A percentile compares a stretch with the other conserved stretches of the same genome.
phyloP scores from a whole-genome alignment of 129 eudicot genomes.

The Lonicera japonica region DNA sequence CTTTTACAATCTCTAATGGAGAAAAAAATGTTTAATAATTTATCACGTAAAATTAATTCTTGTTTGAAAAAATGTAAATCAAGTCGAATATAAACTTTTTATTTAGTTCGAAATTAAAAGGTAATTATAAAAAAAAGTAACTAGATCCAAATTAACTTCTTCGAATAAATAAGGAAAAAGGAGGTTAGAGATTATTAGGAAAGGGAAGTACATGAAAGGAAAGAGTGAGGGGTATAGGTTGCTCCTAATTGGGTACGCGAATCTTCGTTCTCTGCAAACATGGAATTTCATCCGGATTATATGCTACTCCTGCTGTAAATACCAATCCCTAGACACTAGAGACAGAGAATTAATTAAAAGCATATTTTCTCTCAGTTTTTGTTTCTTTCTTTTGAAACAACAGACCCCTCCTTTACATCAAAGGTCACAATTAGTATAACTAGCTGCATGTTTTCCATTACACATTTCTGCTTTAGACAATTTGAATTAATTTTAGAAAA shows the following conservation, averaged over 20 bases:
- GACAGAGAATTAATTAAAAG: neutral
- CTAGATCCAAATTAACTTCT: no score
- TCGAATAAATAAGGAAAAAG: no score
- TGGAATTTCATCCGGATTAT: neutral
- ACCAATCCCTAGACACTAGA: neutral
- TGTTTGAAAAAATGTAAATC: no score
- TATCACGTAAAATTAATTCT: no score
- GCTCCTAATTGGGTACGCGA: conserved; percentile 2
- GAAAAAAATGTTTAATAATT: no score
- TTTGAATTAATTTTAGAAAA: no score
- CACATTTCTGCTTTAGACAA: no score
- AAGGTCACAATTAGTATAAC: neutral
- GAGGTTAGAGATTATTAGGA: neutral
- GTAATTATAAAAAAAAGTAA: no score
- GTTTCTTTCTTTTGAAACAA: neutral
- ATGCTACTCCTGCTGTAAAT: neutral
- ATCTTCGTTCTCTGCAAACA: neutral
- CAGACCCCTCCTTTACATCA: neutral
- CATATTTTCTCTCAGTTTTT: neutral
- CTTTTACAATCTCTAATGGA: no score
- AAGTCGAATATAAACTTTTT: no score
- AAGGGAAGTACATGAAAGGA: neutral
- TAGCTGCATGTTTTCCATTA: no score
- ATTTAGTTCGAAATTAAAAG: no score
- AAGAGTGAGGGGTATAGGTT: neutral